Conservation (phyloP, 1,284 basidiomycete genomes). For the Fomes fomentarius region DNA sequence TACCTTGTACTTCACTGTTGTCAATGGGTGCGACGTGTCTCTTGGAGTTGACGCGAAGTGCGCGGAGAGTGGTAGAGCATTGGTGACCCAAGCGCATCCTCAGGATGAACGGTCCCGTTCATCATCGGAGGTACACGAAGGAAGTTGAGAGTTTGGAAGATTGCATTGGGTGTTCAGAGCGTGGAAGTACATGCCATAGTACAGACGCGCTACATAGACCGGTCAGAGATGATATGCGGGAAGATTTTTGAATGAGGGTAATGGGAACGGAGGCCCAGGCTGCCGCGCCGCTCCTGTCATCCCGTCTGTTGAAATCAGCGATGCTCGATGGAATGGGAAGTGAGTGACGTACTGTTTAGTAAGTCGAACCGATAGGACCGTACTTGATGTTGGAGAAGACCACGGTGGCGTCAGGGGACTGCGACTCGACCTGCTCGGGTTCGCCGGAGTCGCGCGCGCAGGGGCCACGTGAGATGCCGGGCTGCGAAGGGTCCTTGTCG, state of each 20-base stretch:
- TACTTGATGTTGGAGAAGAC: constrained; percentile 61
- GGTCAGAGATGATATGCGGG: neutral
- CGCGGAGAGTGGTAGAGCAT: too few relatives aligned
- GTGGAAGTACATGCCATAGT: neutral
- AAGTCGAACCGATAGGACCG: constrained; percentile 57
- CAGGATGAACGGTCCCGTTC: too few relatives aligned
- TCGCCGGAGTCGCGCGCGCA: constrained; percentile 52
- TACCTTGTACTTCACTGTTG: too few relatives aligned
- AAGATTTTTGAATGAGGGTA: neutral
- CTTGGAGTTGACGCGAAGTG: too few relatives aligned
- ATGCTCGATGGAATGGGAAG: neutral
- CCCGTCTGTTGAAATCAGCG: neutral
- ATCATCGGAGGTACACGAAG: neutral
- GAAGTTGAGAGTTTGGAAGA: neutral
- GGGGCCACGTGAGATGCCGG: constrained; percentile 56
- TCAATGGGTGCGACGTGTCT: too few relatives aligned
- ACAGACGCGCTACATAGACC: neutral
- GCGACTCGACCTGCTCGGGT: constrained; percentile 48
- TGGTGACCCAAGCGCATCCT: too few relatives aligned
- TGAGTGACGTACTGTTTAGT: constrained; percentile 8
- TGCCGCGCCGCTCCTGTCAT: neutral
- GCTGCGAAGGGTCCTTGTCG: constrained; percentile 38
- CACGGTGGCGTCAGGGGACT: constrained; percentile 44
- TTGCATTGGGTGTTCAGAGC: neutral
- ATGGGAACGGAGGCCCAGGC: neutral